Conservation (phyloP, 176 grass and related monocot species). For the barley (Hordeum vulgare) region DNA sequence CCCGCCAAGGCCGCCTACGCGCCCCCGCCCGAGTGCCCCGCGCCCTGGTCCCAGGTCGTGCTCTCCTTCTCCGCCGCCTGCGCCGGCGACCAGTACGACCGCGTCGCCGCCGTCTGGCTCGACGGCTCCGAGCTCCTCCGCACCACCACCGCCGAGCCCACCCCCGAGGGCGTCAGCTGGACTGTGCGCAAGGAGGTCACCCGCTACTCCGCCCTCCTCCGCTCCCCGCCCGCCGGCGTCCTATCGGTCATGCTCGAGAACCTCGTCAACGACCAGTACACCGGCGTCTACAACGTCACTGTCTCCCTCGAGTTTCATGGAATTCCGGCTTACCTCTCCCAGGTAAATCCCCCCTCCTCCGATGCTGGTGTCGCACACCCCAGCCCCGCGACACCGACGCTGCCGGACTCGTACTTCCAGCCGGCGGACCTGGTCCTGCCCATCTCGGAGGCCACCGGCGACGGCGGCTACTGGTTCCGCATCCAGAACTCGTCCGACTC, state of each 20-base stretch:
- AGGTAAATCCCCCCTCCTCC: neutral
- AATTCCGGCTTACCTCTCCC: slow-evolving; percentile 6
- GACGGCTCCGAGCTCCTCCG: slow-evolving; percentile 77
- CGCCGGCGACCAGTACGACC: slow-evolving; percentile 84
- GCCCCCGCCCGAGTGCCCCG: slow-evolving; percentile 42
- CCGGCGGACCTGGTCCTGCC: slow-evolving; percentile 73
- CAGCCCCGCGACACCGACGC: neutral
- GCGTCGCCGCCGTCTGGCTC: slow-evolving; percentile 85
- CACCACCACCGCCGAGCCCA: slow-evolving; percentile 81
- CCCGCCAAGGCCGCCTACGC: slow-evolving; percentile 44
- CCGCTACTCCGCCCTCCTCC: slow-evolving; percentile 47
- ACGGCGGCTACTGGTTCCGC: slow-evolving; percentile 79
- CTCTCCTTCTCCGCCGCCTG: slow-evolving; percentile 62
- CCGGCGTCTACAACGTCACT: slow-evolving; percentile 70
- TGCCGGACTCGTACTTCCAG: slow-evolving; percentile 15
- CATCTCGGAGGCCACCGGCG: slow-evolving; percentile 32
- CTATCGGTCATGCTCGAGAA: slow-evolving; percentile 94
- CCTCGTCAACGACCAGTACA: slow-evolving; percentile 68
- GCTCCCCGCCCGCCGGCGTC: slow-evolving; percentile 33
- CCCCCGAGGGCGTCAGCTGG: slow-evolving; percentile 61
- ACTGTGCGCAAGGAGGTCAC: slow-evolving; percentile 78
- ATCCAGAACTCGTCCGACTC: slow-evolving; percentile 55
- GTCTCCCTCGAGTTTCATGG: slow-evolving; percentile 70
- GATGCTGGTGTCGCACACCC: neutral
- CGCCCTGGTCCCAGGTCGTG: slow-evolving; percentile 62